phyloP scores from a whole-genome alignment of 192 early-diverging fungal species.

The Coemansia sp. region DNA sequence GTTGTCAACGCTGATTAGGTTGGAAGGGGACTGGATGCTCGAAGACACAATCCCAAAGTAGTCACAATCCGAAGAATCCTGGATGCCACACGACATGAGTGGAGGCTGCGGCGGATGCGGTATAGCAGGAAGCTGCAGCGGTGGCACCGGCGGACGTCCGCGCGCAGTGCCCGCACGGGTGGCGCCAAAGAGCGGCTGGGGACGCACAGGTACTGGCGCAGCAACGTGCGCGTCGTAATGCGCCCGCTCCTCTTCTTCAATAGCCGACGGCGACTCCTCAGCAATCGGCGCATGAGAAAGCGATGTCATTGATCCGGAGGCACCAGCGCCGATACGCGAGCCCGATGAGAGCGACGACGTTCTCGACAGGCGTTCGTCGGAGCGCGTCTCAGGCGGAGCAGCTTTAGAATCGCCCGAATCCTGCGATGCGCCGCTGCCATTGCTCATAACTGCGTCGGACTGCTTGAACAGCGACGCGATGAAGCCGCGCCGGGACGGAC shows the following conservation, averaged over 20 bases:
- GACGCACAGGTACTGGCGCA: background rate
- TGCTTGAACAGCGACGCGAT: slow-evolving; percentile 27
- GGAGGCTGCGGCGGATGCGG: slow-evolving; percentile 18
- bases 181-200: background rate
- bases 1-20: slow-evolving; percentile 15
- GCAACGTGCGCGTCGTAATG: background rate
- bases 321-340: slow-evolving; percentile 3
- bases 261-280: slow-evolving; percentile 15
- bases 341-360: slow-evolving; percentile 15
- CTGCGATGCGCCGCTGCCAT: background rate
- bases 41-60: slow-evolving; percentile 34
- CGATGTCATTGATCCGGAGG: background rate
- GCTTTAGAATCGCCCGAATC: background rate
- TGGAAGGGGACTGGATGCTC: slow-evolving; percentile 4
- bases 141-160: background rate
- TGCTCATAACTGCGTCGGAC: background rate
- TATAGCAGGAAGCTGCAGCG: slow-evolving; percentile 9
- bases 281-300: slow-evolving; percentile 18
- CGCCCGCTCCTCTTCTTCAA: slow-evolving; percentile 3
- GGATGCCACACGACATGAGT: slow-evolving; percentile 1
- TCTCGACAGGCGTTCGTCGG: background rate
- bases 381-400: slow-evolving; percentile 3
- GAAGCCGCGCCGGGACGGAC: slow-evolving; percentile 30
- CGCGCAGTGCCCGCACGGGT: background rate
- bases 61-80: slow-evolving; percentile 11